Base-by-base conservation (phyloP, 2,329 filamentous ascomycete genomes). In the Fonsecaea monophora region DNA sequence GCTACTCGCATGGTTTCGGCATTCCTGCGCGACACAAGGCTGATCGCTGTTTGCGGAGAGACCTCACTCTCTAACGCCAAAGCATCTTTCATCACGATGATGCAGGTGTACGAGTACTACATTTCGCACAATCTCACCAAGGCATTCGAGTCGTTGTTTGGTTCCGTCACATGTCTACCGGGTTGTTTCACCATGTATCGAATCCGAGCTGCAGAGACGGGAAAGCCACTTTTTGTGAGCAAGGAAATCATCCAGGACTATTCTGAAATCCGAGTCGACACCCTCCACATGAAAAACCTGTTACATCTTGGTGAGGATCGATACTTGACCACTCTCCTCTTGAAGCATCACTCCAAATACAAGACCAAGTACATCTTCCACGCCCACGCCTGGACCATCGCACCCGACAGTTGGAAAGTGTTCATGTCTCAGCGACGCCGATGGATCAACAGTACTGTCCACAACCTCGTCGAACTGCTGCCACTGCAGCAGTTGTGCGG, bases 121-220 rank as follows among this genome's bases (percentile, higher is more conserved):
- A 99, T 99, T 75, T 98, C 94, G 60, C 94, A 99, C 84, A 96
- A 98, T 78, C 82, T 99, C 73, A 90, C 92, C 73, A 98, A 99
- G 82, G 95, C 94, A 12, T 99, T 99, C 78, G 94, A 98, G 81
- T 95, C 91, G 81, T 85, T 99, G 74, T 99, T 99, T 77, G 95
- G 94, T 65, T 96, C 92, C 72, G 94, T 99, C 73, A 99, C 95
- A 59, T 99, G 95, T 86, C 84, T 99, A 77, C 95, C 95, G 30
- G 95, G 95, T 83, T 99, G 95, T 87, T 99, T 98, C 86, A 93
- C 91, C 74, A 99, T 99, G 95, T 99, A 97, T 81, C 91, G 95
- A 74, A 93, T 99, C 75, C 92, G 95, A 70, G 92, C 95, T 35
- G 92, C 94, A 6, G 95, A 98, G 79, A 92, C 90, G 15, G 94